phyloP scores from a whole-genome alignment of 257 asterid species.

The Lycium barbarum region DNA sequence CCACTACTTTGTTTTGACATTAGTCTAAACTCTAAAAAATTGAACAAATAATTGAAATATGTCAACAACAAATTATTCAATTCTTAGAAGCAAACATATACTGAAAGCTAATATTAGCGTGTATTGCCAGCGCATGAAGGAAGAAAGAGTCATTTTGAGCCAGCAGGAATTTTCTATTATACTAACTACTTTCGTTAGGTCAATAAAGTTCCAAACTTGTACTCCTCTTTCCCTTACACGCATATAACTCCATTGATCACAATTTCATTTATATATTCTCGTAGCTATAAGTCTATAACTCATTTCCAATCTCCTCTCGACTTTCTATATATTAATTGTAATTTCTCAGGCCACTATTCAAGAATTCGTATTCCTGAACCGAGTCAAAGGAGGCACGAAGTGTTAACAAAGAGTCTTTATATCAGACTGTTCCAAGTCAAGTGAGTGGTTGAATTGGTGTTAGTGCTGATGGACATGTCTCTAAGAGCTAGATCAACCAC shows the following conservation, averaged over 20 bases:
- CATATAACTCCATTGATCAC: background rate
- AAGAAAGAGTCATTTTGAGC: background rate
- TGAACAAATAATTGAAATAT: background rate
- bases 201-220: background rate
- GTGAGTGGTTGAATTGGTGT: background rate
- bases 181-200: background rate
- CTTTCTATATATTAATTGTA: background rate
- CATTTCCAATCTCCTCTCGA: background rate
- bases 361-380: background rate
- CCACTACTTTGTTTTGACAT: background rate
- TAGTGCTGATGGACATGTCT: slow-evolving; percentile 20
- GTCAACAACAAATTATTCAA: background rate
- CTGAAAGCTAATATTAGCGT: slow-evolving; percentile 1
- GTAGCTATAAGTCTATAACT: background rate
- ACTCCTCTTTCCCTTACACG: slow-evolving; percentile 7
- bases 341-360: background rate
- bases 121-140: background rate
- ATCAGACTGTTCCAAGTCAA: background rate
- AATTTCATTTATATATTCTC: background rate
- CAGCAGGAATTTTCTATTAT: background rate
- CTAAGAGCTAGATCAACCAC: slow-evolving; percentile 22
- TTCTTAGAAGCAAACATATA: slow-evolving; percentile 23
- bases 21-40: background rate
- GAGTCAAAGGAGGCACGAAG: background rate
- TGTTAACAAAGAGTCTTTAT: background rate